Conservation (phyloP, 2,329 filamentous ascomycete species). For the Bipolaris victoriae region DNA sequence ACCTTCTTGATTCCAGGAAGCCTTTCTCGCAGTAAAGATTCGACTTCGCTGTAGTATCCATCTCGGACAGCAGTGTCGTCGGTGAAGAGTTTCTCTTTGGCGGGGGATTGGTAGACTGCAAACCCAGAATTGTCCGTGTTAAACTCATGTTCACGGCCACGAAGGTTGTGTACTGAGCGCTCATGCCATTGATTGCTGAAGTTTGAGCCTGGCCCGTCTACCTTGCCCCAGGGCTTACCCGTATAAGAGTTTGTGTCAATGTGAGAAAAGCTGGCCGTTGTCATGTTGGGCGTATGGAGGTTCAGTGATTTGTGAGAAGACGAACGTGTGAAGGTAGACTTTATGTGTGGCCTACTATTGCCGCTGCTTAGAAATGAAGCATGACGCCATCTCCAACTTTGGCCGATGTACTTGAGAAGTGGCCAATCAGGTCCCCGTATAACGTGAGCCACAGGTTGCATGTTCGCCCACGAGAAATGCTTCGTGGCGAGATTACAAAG, state of each 20-base stretch:
- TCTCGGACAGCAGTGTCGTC: constrained; percentile 62
- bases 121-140: constrained; percentile 66
- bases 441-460: not conserved
- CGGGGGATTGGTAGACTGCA: constrained; percentile 59
- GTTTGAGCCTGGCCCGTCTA: constrained; percentile 65
- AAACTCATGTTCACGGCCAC: constrained; percentile 59
- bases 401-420: constrained; percentile 18
- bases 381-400: constrained; percentile 29
- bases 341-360: constrained; percentile 22
- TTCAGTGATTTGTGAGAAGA: not conserved
- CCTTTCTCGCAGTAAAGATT: constrained; percentile 61
- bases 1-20: constrained; percentile 65
- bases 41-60: constrained; percentile 68
- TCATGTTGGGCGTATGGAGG: constrained; percentile 55
- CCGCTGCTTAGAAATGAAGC: constrained; percentile 34
- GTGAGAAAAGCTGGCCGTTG: constrained; percentile 65
- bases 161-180: constrained; percentile 61
- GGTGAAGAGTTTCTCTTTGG: constrained; percentile 61
- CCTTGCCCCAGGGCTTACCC: constrained; percentile 68
- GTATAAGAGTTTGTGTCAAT: constrained; percentile 62
- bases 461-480: not conserved
- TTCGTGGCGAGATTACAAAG: constrained; percentile 8
- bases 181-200: constrained; percentile 57
- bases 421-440: constrained; percentile 23
- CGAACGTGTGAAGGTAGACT: not conserved